Evolutionary conservation across 2,329 filamentous ascomycete species (phyloP), one percentile per base, ranked within the genome.

Genomic region (Clarireedia paspali): DNA sequence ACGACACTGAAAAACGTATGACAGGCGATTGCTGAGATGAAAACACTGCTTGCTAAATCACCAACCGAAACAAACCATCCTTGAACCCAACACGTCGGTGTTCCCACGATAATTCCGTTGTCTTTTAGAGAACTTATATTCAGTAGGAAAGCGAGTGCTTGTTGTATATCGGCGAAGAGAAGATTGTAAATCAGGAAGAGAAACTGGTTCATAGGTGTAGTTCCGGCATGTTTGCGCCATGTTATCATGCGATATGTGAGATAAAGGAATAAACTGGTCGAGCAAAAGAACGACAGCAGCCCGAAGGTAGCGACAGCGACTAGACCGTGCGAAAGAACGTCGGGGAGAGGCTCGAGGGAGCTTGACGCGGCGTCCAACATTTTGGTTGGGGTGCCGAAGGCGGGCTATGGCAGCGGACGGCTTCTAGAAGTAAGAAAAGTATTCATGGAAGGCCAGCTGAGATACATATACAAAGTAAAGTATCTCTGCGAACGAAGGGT

Each of bases 101-200:
- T 77, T 2, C 75, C 75, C 1, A 83, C 80, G 1, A 76, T 63
- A 15, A 88, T 77, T 0, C 72, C 74, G 66, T 85, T 74, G 14
- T 72, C 67, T 1, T 70, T 67, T 5, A 87, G 71, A 78, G 84
- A 85, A 38, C 77, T 72, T 4, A 77, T 76, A 59, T 84, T 87
- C 49, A 88, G 72, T 45, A 85, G 63, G 65, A 88, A 89, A 4
- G 83, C 81, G 0, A 81, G 67, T 6, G 81, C 76, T 64, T 88
- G 85, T 63, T 85, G 81, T 55, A 87, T 76, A 62, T 89, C 85
- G 57, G 85, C 84, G 23, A 86, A 70, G 5, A 89, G 72, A 0
- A 89, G 76, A 66, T 88, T 88, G 67, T 86, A 80, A 57, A 88
- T 84, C 4, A 89, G 74, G 0, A 88, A 73, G 27, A 88, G 75